Percentiles rank a stretch among this genome's conserved stretches.
phyloP scores from a whole-genome alignment of 257 asterid genomes.

The Mentha longifolia region DNA sequence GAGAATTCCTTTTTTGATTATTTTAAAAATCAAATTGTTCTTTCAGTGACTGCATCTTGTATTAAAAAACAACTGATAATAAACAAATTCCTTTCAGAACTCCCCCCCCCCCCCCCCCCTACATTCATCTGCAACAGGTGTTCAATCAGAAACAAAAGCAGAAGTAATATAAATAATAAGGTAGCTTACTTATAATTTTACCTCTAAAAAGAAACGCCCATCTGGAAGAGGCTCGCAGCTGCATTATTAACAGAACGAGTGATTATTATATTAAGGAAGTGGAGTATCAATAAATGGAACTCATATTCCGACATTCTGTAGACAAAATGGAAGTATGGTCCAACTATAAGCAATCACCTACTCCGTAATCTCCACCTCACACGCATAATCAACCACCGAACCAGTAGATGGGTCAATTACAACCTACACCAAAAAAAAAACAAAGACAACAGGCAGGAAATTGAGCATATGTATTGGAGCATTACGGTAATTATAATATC shows the following conservation, averaged over 20 bases:
- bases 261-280: constrained; percentile 34
- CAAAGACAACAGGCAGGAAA: constrained; percentile 33
- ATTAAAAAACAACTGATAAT: neutral
- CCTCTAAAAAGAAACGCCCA: constrained; percentile 98
- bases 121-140: constrained; percentile 1
- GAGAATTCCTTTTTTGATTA: neutral
- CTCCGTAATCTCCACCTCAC: constrained; percentile 99
- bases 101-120: neutral
- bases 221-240: constrained; percentile 99
- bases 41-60: neutral
- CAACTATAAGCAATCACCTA: constrained; percentile 46
- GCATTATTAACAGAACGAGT: constrained; percentile 47
- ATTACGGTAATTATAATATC: constrained; percentile 10
- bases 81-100: neutral
- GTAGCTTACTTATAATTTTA: constrained; percentile 35
- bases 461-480: constrained; percentile 30
- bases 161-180: constrained; percentile 7
- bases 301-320: constrained; percentile 19
- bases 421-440: constrained; percentile 55
- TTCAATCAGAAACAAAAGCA: constrained; percentile 12
- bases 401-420: constrained; percentile 73
- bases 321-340: constrained; percentile 5
- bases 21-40: neutral
- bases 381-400: constrained; percentile 80
- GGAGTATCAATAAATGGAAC: constrained; percentile 28